Evolutionary conservation across 2,329 filamentous ascomycete species (phyloP).

Genomic region (Lojkania enalia): DNA sequence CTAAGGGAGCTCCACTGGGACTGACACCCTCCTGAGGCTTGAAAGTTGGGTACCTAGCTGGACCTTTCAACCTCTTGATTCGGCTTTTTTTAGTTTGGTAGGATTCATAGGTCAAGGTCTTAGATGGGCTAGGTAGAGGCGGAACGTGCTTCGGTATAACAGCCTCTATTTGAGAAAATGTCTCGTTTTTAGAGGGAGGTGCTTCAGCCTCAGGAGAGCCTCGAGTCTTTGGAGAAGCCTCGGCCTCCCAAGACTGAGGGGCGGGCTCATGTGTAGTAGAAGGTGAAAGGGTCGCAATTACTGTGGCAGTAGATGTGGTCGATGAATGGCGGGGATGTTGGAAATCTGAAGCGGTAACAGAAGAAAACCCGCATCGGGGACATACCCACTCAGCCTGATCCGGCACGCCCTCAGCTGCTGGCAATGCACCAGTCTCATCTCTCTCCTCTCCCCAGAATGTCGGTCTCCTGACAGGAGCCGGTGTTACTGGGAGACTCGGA

Average conservation of each 20-base stretch:
- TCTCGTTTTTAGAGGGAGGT: neutral
- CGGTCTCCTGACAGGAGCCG: slow-evolving; percentile 72
- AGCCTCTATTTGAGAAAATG: neutral
- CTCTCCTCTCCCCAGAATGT: slow-evolving; percentile 69
- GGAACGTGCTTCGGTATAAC: neutral
- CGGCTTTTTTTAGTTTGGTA: neutral
- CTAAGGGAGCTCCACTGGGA: slow-evolving; percentile 30
- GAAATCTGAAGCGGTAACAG: slow-evolving; percentile 37
- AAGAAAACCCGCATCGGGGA: slow-evolving; percentile 50
- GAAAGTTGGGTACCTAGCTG: slow-evolving; percentile 4
- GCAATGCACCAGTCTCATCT: slow-evolving; percentile 63
- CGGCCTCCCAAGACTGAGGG: neutral
- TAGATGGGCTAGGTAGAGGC: slow-evolving; percentile 1
- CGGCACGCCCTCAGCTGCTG: slow-evolving; percentile 79
- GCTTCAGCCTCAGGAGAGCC: neutral
- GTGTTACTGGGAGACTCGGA: slow-evolving; percentile 87
- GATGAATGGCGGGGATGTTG: slow-evolving; percentile 22
- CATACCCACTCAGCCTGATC: slow-evolving; percentile 93
- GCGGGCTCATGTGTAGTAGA: slow-evolving; percentile 11
- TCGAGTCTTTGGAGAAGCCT: neutral
- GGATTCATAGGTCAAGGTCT: neutral
- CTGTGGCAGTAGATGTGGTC: slow-evolving; percentile 22
- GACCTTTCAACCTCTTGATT: neutral
- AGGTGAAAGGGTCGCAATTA: slow-evolving; percentile 19
- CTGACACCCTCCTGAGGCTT: slow-evolving; percentile 24